Evolutionary conservation across 2,329 filamentous ascomycete species (phyloP).

Genomic region (Mollisia scopiformis): DNA sequence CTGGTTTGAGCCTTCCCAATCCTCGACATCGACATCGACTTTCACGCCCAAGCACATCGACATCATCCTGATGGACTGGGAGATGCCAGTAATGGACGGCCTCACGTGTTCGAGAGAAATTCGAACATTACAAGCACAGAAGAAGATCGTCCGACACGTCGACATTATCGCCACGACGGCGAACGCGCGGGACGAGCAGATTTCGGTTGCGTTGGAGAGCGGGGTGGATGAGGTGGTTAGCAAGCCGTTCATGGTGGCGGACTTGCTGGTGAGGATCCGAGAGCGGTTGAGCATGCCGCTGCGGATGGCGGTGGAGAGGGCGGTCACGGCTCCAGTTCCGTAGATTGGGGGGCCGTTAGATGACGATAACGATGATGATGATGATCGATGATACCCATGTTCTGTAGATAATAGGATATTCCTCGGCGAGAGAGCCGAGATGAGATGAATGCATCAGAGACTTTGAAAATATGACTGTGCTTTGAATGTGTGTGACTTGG

Average conservation of each 20-base stretch:
- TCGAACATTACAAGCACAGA: slow-evolving; percentile 57
- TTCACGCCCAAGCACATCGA: slow-evolving; percentile 46
- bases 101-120: slow-evolving; percentile 68
- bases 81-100: slow-evolving; percentile 77
- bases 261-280: slow-evolving; percentile 26
- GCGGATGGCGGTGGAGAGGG: neutral
- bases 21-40: neutral
- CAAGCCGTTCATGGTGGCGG: slow-evolving; percentile 28
- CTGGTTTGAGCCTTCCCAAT: slow-evolving; percentile 25
- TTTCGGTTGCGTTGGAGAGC: slow-evolving; percentile 27
- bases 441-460: neutral
- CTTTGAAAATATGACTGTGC: too few species aligned
- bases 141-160: slow-evolving; percentile 51
- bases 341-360: neutral
- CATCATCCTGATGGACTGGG: slow-evolving; percentile 75
- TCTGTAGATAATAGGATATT: neutral
- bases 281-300: slow-evolving; percentile 19
- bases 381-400: neutral
- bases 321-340: neutral
- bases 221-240: slow-evolving; percentile 30
- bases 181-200: slow-evolving; percentile 35
- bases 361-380: neutral
- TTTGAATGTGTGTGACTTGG: too few species aligned
- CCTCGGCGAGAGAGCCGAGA: neutral
- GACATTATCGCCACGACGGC: slow-evolving; percentile 39